Base-by-base conservation (phyloP, 2,329 filamentous ascomycete genomes). In the Alternaria atra region DNA sequence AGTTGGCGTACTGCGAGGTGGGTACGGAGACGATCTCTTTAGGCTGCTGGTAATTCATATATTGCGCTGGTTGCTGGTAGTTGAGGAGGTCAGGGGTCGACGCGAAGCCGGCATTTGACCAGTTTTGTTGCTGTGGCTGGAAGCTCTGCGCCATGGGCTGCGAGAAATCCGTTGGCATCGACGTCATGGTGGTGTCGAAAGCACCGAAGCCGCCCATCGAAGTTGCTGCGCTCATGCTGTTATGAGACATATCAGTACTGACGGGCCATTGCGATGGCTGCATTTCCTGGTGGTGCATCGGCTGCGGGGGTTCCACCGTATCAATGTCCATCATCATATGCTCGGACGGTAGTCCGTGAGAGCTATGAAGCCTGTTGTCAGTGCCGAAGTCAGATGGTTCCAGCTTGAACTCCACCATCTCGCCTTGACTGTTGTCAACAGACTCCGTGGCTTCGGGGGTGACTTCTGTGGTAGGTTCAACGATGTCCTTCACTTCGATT, bases 291-390 rank as follows among this genome's bases (percentile, higher is more conserved):
- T 73, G 70, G 13, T 76, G 74, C 65, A 77, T 71, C 25, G 57
- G 60, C 39, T 75, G 76, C 9, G 68, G 60, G 15, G 73, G 64
- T n/a, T 77, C 75, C 10, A 76, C 73, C 0, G 74, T 65, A 53
- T 78, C 76, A 23, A 78, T 65, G 23, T 78, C 76, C 76, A 78
- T 78, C 72, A 78, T 71, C 20, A 64, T 68, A 7, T 72, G 65
- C 27, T 77, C 76, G 7, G 74, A 58, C 35, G 72, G 60, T 9
- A 76, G 52, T 4, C 73, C 72, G 59, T 77, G 75, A 2, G 73
- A 75, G 55, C 73, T 76, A 4, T 71, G 69, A 5, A 75, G 54
- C 35, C 70, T 65, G 39, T 71, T 68, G 39, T 76, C 70, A 10
- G 57, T 59, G 7, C 60, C 66, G 37, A 75, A 75, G 42, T 78